These are phyloP conservation scores for Hibiscus syriacus DNA, from an alignment of 345 rosid genomes.

Conservation along the genomic window DNA sequence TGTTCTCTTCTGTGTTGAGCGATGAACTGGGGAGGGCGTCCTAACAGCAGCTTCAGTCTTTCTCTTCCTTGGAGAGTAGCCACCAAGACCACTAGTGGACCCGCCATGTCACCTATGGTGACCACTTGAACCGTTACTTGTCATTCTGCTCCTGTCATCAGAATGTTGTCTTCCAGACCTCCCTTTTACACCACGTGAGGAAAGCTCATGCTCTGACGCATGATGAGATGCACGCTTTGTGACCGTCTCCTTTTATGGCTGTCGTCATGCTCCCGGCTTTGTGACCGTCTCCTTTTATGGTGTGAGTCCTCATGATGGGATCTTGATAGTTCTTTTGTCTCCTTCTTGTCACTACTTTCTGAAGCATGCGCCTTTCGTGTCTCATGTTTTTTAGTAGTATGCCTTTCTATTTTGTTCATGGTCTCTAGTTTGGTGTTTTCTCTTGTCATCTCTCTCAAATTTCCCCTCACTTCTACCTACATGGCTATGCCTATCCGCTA, in stretches of 20 bases:
- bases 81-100: slow-evolving; percentile 74
- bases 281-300: slow-evolving; percentile 60
- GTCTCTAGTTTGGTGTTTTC: slow-evolving; percentile 40
- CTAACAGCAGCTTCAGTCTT: slow-evolving; percentile 51
- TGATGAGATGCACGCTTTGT: slow-evolving; percentile 34
- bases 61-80: slow-evolving; percentile 91
- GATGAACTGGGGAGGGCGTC: slow-evolving; percentile 64
- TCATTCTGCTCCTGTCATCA: slow-evolving; percentile 30
- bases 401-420: slow-evolving; percentile 32
- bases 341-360: slow-evolving; percentile 43
- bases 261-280: slow-evolving; percentile 53
- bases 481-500: slow-evolving; percentile 31
- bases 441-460: slow-evolving; percentile 40
- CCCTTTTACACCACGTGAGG: slow-evolving; percentile 33
- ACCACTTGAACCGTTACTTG: slow-evolving; percentile 40
- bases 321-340: slow-evolving; percentile 42
- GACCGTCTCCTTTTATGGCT: slow-evolving; percentile 46
- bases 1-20: slow-evolving; percentile 58
- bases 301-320: slow-evolving; percentile 38
- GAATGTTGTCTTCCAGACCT: slow-evolving; percentile 43
- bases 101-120: slow-evolving; percentile 46
- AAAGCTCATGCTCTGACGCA: slow-evolving; percentile 35
- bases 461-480: slow-evolving; percentile 29
- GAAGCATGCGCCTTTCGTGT: slow-evolving; percentile 30
- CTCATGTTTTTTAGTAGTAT: slow-evolving; percentile 39